These are phyloP conservation scores for Flagelloscypha sp. DNA, from an alignment of 768 basidiomycete species.

Conservation along the genomic window DNA sequence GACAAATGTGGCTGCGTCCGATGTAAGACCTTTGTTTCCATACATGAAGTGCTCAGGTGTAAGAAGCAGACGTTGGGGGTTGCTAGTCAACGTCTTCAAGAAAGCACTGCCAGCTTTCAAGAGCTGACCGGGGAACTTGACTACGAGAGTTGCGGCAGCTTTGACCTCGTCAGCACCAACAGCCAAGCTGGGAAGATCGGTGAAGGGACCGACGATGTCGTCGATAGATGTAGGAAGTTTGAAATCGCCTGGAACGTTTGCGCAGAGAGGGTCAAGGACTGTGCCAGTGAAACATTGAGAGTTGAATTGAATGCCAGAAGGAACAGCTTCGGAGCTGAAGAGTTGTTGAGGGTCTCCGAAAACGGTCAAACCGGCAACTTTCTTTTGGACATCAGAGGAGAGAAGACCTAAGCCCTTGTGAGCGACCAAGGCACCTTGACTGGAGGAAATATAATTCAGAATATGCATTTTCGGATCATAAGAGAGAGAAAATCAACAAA, in stretches of 20 bases:
- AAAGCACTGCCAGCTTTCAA: slow-evolving; percentile 4
- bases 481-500: too few species aligned
- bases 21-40: slow-evolving; percentile 10
- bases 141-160: slow-evolving; percentile 8
- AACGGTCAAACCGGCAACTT: slow-evolving; percentile 6
- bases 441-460: too few species aligned
- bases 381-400: slow-evolving; percentile 1
- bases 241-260: slow-evolving; percentile 6
- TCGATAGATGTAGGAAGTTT: slow-evolving; percentile 7
- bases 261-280: too few species aligned
- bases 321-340: slow-evolving; percentile 6
- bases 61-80: slow-evolving; percentile 8
- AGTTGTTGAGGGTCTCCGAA: slow-evolving; percentile 12
- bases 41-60: slow-evolving; percentile 13
- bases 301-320: slow-evolving; percentile 4
- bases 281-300: slow-evolving; percentile 11
- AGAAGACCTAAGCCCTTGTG: slow-evolving; percentile 10
- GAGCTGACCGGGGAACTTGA: slow-evolving; percentile 10
- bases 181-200: slow-evolving; percentile 5
- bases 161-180: slow-evolving; percentile 5
- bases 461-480: too few species aligned
- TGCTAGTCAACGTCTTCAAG: slow-evolving; percentile 5
- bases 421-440: slow-evolving; percentile 13
- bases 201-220: slow-evolving; percentile 11
- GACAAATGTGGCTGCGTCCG: slow-evolving; percentile 7